Evolutionary conservation across 83 land plant species (phyloP), one percentile per base, ranked within the genome.

Genomic region (Thuja plicata): DNA sequence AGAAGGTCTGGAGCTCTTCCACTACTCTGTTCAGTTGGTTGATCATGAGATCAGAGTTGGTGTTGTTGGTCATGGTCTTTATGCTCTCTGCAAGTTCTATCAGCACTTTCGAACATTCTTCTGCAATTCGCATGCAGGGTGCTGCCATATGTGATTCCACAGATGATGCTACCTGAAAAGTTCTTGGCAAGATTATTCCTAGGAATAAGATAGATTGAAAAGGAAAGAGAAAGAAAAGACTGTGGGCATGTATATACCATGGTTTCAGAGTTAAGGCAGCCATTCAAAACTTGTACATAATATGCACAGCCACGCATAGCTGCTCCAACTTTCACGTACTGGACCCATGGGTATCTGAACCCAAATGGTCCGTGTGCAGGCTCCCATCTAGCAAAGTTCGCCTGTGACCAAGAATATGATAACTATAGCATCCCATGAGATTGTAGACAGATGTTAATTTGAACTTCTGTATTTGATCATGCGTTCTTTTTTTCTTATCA

Each of bases 311-410:
- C 70, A 48, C 92, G 90, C 34, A 87, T 82, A 6, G 89, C 87
- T 38, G 84, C n/a, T 41, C 93, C 93, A 34, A 94, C 77, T 86
- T 93, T 92, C 27, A 93, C 80, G 88, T 94, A 94, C n/a, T 93
- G 89, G 38, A 82, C 32, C 96, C 94, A 94, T 32, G 93, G 93
- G 70, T 93, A 91, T 0, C 89, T 77, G 66, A 91, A 91, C 71
- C 76, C 40, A 79, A 93, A 95, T 41, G 85, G 34, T 0, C 96
- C 95, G 32, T 93, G 95, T 15, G 87, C 55, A 0, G 94, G 94
- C 50, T 95, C 95, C 95, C 95, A 95, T 85, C 88, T 90, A 35
- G 96, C 95, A 83, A 93, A 93, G 85, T 91, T 93, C 21, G 88
- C 93, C 96, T 94, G 88, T 30, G 8, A 19, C 27, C 27, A 21